phyloP scores from a whole-genome alignment of 768 basidiomycete species.

The Mycena metata region DNA sequence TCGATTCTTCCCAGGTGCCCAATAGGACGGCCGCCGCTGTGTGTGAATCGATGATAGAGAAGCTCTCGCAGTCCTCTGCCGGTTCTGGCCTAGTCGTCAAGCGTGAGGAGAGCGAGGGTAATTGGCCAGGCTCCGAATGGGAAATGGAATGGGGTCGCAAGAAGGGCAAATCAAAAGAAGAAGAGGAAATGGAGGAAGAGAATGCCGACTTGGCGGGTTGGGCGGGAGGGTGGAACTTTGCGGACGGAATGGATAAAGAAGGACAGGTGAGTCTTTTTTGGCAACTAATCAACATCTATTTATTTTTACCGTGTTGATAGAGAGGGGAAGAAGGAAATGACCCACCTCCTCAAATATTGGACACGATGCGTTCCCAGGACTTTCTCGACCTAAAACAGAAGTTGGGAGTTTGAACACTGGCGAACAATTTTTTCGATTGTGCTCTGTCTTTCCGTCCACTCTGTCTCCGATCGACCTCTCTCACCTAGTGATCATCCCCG shows the following conservation, averaged over 20 bases:
- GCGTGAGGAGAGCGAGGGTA: conserved; percentile 57
- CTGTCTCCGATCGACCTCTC: background rate
- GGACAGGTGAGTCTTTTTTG: conserved; percentile 58
- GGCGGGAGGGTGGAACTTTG: conserved; percentile 63
- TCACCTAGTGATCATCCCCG: conserved; percentile 15
- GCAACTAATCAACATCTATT: conserved; percentile 13
- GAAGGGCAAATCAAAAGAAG: conserved; percentile 52
- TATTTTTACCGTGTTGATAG: conserved; percentile 49
- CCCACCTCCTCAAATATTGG: conserved; percentile 63
- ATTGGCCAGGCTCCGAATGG: conserved; percentile 51
- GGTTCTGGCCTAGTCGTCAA: conserved; percentile 54
- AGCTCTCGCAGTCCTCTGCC: conserved; percentile 55
- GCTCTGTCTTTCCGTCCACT: conserved; percentile 17
- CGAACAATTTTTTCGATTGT: conserved; percentile 17
- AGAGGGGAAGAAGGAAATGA: conserved; percentile 70
- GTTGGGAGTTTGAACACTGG: conserved; percentile 62
- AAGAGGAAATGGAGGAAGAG: conserved; percentile 48
- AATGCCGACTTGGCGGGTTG: conserved; percentile 60
- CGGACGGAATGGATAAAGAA: conserved; percentile 71
- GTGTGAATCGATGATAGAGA: conserved; percentile 65
- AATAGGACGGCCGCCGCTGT: conserved; percentile 69
- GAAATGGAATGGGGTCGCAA: conserved; percentile 50
- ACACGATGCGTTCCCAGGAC: conserved; percentile 61
- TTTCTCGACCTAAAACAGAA: conserved; percentile 67
- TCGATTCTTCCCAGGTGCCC: conserved; percentile 50